Percentiles rank a stretch among this genome's conserved stretches.
phyloP scores from a whole-genome alignment of 352 stramenopile species.

The Globisporangium abappressorium region DNA sequence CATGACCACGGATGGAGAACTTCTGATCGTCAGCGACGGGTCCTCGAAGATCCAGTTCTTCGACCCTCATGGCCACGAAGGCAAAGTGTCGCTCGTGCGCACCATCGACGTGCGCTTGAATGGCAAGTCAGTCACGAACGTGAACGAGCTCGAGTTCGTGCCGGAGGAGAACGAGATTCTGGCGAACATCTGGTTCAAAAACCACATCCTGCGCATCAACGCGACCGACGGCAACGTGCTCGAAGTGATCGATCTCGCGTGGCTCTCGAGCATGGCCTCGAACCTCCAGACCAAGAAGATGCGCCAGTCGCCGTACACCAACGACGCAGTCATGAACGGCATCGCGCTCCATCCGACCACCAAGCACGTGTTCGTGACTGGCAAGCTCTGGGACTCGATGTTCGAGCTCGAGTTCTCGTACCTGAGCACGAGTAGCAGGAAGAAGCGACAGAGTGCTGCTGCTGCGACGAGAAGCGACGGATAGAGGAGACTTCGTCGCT shows the following conservation, averaged over 20 bases:
- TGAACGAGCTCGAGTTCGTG: constrained; percentile 89
- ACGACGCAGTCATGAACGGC: constrained; percentile 87
- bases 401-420: constrained; percentile 78
- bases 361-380: constrained; percentile 68
- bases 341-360: constrained; percentile 74
- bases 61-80: constrained; percentile 33
- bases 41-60: constrained; percentile 77
- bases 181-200: constrained; percentile 86
- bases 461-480: not conserved
- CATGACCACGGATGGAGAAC: constrained; percentile 76
- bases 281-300: constrained; percentile 53
- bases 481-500: not conserved
- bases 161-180: constrained; percentile 78
- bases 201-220: constrained; percentile 78
- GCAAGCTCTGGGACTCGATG: constrained; percentile 85
- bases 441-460: constrained; percentile 3
- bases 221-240: constrained; percentile 57
- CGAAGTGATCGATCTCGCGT: constrained; percentile 67
- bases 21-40: constrained; percentile 86
- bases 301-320: constrained; percentile 30
- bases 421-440: constrained; percentile 16
- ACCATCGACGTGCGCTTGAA: constrained; percentile 47
- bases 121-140: constrained; percentile 39
- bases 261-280: constrained; percentile 56
- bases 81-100: constrained; percentile 39